Base-by-base conservation (phyloP, 1,139 yeast genomes). In the Yamadazyma mexicana region DNA sequence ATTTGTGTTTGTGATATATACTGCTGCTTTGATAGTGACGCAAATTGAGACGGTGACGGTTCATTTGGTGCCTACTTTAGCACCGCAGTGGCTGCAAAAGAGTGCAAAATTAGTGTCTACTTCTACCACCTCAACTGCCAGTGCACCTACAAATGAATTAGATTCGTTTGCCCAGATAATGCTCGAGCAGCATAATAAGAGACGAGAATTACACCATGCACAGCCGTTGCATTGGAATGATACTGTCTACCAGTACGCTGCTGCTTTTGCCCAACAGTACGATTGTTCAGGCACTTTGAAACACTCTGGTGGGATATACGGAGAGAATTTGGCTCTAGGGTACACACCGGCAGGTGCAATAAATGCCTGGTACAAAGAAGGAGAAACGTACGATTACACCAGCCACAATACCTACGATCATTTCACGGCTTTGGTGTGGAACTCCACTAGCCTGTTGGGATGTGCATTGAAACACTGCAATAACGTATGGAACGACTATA, bases 401-500 rank as follows among this genome's bases (percentile, higher is more conserved):
- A 45, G 60, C 15, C 62, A 61, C 27, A 35, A 42, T 23, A 43
- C 52, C 11, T 66, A 59, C 42, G 61, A 67, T 44, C 76, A 70
- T 54, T 69, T 69, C 54, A 69, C 76, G 8, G 71, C 67, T 34
- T 45, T 69, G 44, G 51, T 70, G 22, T 70, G 76, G 75, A 64
- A 64, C 44, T 43, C 50, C 26, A 58, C 73, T 29, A 50, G 55
- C 35, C 51, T 58, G 35, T 34, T 70, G 16, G 75, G 73, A 2
- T 70, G 76, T 53, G 72, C 72, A 15, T 50, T 50, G 47, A 66
- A 62, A 50, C 56, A 59, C 42, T 70, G 77, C 40, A 72, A 70
- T 44, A 52, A 62, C 20, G 64, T 62, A 39, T 76, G 77, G 73
- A 79, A 79, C 18, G 62, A 64, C 39, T 82, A 80, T 59, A 66